phyloP scores from a whole-genome alignment of 2,329 filamentous ascomycete genomes.

The Nigrospora osmanthi region DNA sequence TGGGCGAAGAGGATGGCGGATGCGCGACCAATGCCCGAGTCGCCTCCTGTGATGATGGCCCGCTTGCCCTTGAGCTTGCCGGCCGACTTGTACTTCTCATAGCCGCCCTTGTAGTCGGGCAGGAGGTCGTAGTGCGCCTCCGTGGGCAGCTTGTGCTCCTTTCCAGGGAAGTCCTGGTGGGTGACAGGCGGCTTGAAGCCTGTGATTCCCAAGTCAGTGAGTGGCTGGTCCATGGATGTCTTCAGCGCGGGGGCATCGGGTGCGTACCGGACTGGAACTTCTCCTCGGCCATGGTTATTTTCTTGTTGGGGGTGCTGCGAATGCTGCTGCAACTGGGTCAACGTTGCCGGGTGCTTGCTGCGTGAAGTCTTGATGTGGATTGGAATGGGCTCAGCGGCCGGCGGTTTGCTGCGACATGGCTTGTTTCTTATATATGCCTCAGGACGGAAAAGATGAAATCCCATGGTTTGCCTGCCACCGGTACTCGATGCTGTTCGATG shows the following conservation, averaged over 20 bases:
- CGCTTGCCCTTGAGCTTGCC: constrained; percentile 69
- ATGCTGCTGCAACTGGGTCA: no score
- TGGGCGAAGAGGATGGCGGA: constrained; percentile 71
- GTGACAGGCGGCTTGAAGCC: constrained; percentile 21
- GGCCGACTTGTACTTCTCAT: constrained; percentile 64
- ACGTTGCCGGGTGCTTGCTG: no score
- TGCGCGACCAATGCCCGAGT: constrained; percentile 71
- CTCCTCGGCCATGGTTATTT: background rate
- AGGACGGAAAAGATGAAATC: no score
- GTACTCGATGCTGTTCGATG: background rate
- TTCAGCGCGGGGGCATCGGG: background rate
- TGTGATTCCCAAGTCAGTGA: background rate
- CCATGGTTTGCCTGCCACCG: no score
- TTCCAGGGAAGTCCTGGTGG: constrained; percentile 32
- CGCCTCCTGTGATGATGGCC: constrained; percentile 74
- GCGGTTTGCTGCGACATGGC: no score
- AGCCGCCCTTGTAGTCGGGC: constrained; percentile 59
- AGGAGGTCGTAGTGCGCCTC: constrained; percentile 57
- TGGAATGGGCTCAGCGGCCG: no score
- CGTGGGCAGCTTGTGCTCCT: constrained; percentile 39
- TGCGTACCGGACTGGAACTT: background rate
- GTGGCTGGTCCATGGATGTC: background rate
- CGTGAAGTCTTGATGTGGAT: no score
- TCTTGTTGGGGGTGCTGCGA: background rate
- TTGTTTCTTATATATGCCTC: no score